phyloP scores from a whole-genome alignment of 257 asterid genomes.

The Paraleonurus japonicus region DNA sequence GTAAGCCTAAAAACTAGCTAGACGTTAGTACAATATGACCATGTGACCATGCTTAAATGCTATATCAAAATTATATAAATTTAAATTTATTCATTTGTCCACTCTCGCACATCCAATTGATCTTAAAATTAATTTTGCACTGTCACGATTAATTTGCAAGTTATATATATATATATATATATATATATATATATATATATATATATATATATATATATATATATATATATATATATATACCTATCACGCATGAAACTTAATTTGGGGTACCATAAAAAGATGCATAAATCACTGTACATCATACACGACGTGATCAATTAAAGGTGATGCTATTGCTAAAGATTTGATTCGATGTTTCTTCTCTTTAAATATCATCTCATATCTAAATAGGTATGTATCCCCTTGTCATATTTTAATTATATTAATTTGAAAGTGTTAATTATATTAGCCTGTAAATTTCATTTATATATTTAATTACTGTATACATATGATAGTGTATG shows the following conservation, averaged over 20 bases:
- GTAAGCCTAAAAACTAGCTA: conserved; percentile 11
- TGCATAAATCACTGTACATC: background rate
- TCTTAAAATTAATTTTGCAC: background rate
- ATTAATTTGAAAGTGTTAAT: too few species aligned
- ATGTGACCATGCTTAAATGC: conserved; percentile 22
- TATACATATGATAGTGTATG: too few species aligned
- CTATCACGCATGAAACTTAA: background rate
- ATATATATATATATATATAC: background rate
- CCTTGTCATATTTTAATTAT: too few species aligned
- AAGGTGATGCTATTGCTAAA: background rate
- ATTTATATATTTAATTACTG: too few species aligned
- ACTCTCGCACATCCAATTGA: background rate
- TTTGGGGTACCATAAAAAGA: background rate
- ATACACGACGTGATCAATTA: background rate
- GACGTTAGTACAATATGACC: conserved; percentile 1
- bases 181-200: too few species aligned
- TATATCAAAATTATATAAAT: background rate
- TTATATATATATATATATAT: too few species aligned
- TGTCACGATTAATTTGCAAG: background rate
- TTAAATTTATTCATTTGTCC: conserved; percentile 1
- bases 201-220: too few species aligned
- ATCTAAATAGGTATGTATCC: too few species aligned
- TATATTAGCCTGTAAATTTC: too few species aligned
- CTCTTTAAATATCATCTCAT: background rate
- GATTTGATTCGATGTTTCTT: background rate